Conservation (phyloP, 352 stramenopile species). For the Phytophthora fragariaefolia region DNA sequence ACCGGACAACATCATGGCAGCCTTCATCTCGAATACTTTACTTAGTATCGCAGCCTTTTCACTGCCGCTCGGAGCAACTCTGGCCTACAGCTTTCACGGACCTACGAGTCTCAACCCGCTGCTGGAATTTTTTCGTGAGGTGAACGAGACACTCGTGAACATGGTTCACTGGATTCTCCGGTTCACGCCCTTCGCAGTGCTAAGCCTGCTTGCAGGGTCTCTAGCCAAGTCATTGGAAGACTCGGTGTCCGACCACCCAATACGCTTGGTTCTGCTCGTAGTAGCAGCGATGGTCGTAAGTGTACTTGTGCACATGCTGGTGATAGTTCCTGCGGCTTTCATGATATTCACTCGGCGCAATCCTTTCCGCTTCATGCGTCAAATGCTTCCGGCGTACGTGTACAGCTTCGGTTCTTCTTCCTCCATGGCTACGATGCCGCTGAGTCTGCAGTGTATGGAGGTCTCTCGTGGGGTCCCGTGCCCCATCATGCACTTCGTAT, state of each 20-base stretch:
- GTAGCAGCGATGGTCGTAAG: conserved; percentile 47
- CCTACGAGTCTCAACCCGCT: conserved; percentile 77
- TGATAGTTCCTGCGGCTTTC: conserved; percentile 70
- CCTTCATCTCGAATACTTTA: conserved; percentile 71
- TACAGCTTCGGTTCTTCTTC: conserved; percentile 79
- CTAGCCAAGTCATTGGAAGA: conserved; percentile 54
- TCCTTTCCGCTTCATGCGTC: conserved; percentile 74
- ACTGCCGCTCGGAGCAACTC: conserved; percentile 62
- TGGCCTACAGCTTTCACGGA: conserved; percentile 76
- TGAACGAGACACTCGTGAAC: conserved; percentile 80
- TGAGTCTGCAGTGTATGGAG: conserved; percentile 73
- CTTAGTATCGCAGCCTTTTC: conserved; percentile 79
- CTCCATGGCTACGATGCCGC: conserved; percentile 71
- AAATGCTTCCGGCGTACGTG: conserved; percentile 75
- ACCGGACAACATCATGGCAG: conserved; percentile 74
- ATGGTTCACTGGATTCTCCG: conserved; percentile 78
- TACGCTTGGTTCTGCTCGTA: conserved; percentile 54
- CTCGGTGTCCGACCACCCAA: conserved; percentile 49
- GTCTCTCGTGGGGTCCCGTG: conserved; percentile 56
- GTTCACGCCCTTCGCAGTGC: conserved; percentile 76
- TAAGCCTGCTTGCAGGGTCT: conserved; percentile 73
- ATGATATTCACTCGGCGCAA: conserved; percentile 65
- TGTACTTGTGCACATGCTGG: conserved; percentile 65
- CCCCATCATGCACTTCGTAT: conserved; percentile 75
- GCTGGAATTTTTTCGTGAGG: conserved; percentile 78